Conservation (phyloP, 345 rosid genomes). For the Capsella bursapastoris region DNA sequence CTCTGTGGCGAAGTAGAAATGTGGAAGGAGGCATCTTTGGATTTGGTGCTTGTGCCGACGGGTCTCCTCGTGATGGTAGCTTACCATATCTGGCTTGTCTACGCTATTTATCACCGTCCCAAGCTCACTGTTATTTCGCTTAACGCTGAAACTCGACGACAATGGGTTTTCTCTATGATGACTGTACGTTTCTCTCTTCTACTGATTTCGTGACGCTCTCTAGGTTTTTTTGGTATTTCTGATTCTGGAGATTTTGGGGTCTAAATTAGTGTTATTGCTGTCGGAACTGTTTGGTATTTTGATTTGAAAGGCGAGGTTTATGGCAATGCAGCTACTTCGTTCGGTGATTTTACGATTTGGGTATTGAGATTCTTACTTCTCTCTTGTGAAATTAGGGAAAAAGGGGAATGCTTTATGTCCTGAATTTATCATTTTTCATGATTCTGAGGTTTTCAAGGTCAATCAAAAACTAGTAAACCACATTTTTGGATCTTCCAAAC, state of each 20-base stretch:
- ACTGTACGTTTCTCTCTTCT: conserved; percentile 49
- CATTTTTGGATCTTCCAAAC: background rate
- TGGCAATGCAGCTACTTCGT: background rate
- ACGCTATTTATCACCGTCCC: conserved; percentile 45
- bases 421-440: background rate
- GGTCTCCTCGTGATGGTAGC: conserved; percentile 48
- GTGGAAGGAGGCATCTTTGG: conserved; percentile 50
- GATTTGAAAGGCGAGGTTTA: background rate
- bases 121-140: conserved; percentile 59
- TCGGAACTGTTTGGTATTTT: background rate
- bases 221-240: background rate
- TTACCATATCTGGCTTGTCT: conserved; percentile 59
- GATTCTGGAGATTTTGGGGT: background rate
- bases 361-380: background rate
- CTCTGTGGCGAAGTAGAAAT: conserved; percentile 5
- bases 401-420: background rate
- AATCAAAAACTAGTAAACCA: conserved; percentile 1
- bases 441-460: conserved; percentile 5
- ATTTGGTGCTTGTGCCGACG: conserved; percentile 49
- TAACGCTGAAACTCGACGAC: conserved; percentile 82
- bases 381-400: background rate
- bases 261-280: conserved; percentile 2
- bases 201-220: background rate
- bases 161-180: conserved; percentile 85
- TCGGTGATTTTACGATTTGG: conserved; percentile 2